Base-by-base conservation (phyloP, 331 rosid genomes). In the Spiraea crenata region DNA sequence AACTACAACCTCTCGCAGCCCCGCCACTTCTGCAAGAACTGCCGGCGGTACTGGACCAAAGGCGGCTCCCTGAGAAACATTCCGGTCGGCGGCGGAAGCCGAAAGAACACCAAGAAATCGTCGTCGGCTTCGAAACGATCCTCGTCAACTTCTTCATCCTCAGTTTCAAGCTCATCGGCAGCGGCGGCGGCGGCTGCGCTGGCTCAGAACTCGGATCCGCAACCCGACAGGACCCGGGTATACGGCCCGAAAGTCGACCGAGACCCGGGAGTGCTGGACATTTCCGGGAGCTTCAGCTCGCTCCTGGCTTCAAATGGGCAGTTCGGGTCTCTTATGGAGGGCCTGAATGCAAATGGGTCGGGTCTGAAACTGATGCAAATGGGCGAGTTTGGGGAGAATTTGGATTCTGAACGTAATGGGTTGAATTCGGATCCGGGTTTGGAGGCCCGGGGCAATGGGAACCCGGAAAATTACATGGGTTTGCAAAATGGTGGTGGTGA, bases 1-100 rank as follows among this genome's bases (percentile, higher is more conserved):
- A 92, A 92, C 82, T 92, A 92, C 84, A 90, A 92, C 60, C 97
- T 92, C 68, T 88, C 93, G 0, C 98, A 92, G 87, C 96, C 98
- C 2, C 97, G 96, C 72, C 93, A 92, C 72, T 88, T 88, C 14
- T 92, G 97, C 83, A 92, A 92, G 84, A 92, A 81, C 52, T 92
- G 98, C 76, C 78, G 85, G 72, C 79, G 97, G 71, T 92, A 92
- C 77, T 92, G 97, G 98, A 92, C 97, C 49, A 92, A 87, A 78
- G 97, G 98, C 52, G 97, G 97, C 12, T 57, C 97, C 14, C 83
- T 92, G 34, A 73, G 98, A 8, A 92, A 90, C 88, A 88, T 92
- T 50, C 96, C 98, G 0, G 77, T 92, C 40, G 97, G 98, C 2
- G 98, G 98, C 12, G 96, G 93, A 63, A 85, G 82, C 80, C 75